Percentiles rank a stretch among this genome's conserved stretches.
These are phyloP conservation scores for Penicillium sp. DNA, from an alignment of 2,329 filamentous ascomycete species.

Conservation along the genomic window DNA sequence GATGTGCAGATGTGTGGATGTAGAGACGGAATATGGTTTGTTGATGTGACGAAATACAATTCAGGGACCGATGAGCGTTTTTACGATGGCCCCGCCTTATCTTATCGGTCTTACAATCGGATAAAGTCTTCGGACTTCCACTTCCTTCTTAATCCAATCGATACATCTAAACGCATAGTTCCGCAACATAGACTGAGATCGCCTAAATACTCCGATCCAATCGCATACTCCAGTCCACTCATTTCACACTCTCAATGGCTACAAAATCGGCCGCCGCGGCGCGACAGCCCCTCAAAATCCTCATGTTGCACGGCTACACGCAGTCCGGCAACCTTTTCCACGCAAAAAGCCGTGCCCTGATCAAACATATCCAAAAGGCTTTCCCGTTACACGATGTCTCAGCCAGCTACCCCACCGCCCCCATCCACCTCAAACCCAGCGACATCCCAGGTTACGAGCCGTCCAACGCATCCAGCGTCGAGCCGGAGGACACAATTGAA, in stretches of 20 bases:
- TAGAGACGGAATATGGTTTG: constrained; percentile 1
- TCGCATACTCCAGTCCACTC: background rate
- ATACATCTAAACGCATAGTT: background rate
- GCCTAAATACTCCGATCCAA: background rate
- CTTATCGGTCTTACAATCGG: constrained; percentile 7
- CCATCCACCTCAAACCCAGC: constrained; percentile 60
- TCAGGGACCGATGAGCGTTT: background rate
- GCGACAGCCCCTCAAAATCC: constrained; percentile 56
- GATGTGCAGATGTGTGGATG: background rate
- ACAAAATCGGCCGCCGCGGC: constrained; percentile 9
- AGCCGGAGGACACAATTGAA: constrained; percentile 59
- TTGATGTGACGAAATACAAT: constrained; percentile 15
- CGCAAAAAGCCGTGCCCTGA: constrained; percentile 81
- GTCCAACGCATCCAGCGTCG: constrained; percentile 29
- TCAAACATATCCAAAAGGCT: constrained; percentile 75
- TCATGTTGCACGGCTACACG: constrained; percentile 86
- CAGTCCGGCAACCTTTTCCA: constrained; percentile 85
- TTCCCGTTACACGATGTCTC: constrained; percentile 63
- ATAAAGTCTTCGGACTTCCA: background rate
- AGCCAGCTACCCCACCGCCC: constrained; percentile 69
- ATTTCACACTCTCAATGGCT: constrained; percentile 14
- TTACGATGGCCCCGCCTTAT: background rate
- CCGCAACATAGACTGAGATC: background rate
- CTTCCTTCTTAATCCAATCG: background rate
- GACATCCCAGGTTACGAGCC: constrained; percentile 70